Evolutionary conservation across 2,329 filamentous ascomycete species (phyloP), one percentile per base, ranked within the genome.

Genomic region (Endoconidiophora polonica): DNA sequence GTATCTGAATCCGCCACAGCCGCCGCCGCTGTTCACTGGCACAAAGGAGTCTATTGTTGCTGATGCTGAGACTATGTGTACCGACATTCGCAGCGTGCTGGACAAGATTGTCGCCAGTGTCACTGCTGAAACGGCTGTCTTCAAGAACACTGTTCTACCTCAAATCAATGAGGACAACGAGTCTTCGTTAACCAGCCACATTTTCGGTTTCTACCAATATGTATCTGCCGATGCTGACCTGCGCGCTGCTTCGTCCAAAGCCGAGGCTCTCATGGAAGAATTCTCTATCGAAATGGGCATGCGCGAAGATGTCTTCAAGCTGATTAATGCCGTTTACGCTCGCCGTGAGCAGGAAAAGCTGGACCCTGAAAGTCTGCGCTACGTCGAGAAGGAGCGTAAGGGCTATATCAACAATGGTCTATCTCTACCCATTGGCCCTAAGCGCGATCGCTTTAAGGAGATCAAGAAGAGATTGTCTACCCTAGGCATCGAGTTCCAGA

Each of bases 391-490:
- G 66, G 80, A 87, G 59, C 75, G 81, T 58, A 85, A 86, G 65
- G 74, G 72, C 55, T 90, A 84, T 63, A 79, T 90, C 58, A 73
- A 76, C 49, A 87, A 86, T 62, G 85, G 85, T 12, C 67, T 91
- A 44, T 77, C 77, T 3, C 68, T 91, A 46, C 79, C 83, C 1
- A 74, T 76, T 22, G 83, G 83, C 1, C 68, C 73, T 3, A 69
- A 86, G 66, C 68, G 83, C 54, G 83, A 87, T 57, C 76, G 83
- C 42, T 90, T 90, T 73, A 90, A 87, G 69, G 82, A 82, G 63
- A 87, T 90, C 66, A 85, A 86, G 73, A 85, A 86, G 71, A 70
- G 83, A 10, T 68, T 91, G 50, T 83, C 79, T 56, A 74, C 82
- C 61, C 74, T 90, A 57, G 72, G 74, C 59, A 87, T 88, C 53